Base-by-base conservation (phyloP, 495 filamentous ascomycete genomes). In the Bacidia rubella region DNA sequence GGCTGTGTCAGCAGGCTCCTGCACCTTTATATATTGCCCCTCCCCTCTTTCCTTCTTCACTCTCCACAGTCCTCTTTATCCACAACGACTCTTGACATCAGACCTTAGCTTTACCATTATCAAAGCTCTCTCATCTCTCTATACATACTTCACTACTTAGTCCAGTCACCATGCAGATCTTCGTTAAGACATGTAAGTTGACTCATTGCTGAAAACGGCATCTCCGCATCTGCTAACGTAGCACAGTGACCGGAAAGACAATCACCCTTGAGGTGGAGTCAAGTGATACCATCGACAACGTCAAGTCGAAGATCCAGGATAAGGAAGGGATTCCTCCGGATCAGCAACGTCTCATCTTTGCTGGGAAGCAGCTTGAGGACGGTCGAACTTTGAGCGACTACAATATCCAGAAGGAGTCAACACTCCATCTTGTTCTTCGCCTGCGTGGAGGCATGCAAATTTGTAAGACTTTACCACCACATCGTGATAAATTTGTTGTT, bases 391-490 rank as follows among this genome's bases (percentile, higher is more conserved):
- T 97, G 5, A 90, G 85, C 54, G 90, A 97, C 68, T 97, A 97
- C 76, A 97, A 96, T 68, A 96, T 97, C 53, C 92, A 96, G 72
- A 97, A 96, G 79, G 90, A 96, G 70, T 89, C 83, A 11, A 96
- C 90, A 22, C 85, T 96, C 25, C 90, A 97, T 64, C 71, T 97
- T 23, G 90, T 97, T 54, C 90, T 97, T 48, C 92, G 90, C 72
- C 88, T 97, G 11, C 92, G 90, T 74, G 90, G 90, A 72, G 90
- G 90, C 66, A 97, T 97, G 90, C 90, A 97, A 68, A 96, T 97
- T 66, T 97, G 80, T 83, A 80, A 67, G 80, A n/a, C n/a, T n/a
- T n/a, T n/a, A n/a, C n/a, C n/a, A n/a, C n/a, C n/a, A n/a, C n/a
- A n/a, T n/a, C n/a, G n/a, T n/a, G n/a, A n/a, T n/a, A n/a, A n/a